Evolutionary conservation across 805 yeast genomes (phyloP).

Genomic region (Teunomyces panamensis): DNA sequence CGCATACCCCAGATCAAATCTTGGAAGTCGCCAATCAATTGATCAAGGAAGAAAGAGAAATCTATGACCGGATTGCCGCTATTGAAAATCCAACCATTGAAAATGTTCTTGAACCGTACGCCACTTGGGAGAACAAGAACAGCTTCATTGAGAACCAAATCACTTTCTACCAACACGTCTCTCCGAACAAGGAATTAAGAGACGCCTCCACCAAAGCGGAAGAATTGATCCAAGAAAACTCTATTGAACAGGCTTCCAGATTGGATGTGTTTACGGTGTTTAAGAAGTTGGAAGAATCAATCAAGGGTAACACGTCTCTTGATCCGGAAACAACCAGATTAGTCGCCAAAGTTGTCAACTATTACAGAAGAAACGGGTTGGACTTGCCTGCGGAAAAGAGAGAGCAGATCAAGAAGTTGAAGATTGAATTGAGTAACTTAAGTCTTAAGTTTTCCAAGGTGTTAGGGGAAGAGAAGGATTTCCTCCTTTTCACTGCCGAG

Average conservation of each 20-base stretch:
- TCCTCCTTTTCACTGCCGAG: constrained; percentile 54
- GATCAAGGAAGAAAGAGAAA: constrained; percentile 39
- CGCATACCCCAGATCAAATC: constrained; percentile 52
- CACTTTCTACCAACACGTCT: constrained; percentile 71
- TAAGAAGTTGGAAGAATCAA: constrained; percentile 45
- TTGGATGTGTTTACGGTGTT: constrained; percentile 61
- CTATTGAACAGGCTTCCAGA: constrained; percentile 64
- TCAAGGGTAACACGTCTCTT: constrained; percentile 22
- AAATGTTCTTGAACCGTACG: constrained; percentile 51
- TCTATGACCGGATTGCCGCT: constrained; percentile 55
- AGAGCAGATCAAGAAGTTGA: constrained; percentile 53
- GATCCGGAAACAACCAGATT: constrained; percentile 57
- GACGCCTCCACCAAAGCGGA: constrained; percentile 69
- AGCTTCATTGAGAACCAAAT: constrained; percentile 48
- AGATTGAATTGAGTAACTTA: constrained; percentile 57
- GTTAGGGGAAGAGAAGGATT: constrained; percentile 68
- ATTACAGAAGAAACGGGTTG: constrained; percentile 67
- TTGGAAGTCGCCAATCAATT: constrained; percentile 40
- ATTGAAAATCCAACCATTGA: constrained; percentile 53
- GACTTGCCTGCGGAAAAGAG: constrained; percentile 55
- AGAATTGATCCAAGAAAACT: constrained; percentile 50
- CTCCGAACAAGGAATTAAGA: constrained; percentile 60
- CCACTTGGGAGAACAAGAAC: constrained; percentile 49
- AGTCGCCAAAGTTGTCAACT: constrained; percentile 53
- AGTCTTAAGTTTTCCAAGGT: constrained; percentile 60